Evolutionary conservation across 140 eudicot genomes (phyloP).

Genomic region (Stevia rebaudiana): DNA sequence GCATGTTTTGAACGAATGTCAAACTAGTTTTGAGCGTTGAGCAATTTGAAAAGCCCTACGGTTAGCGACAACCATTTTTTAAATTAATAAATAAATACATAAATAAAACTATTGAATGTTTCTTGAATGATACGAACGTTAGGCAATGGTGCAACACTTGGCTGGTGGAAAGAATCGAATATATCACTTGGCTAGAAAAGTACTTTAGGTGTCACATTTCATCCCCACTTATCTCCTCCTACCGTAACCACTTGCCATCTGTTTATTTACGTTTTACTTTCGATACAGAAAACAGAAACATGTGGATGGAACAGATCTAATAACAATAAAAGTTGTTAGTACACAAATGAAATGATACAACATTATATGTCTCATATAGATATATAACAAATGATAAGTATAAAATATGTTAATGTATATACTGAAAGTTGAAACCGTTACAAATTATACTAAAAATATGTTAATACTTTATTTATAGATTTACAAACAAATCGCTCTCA

Average conservation of each 20-base stretch:
- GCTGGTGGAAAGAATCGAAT: not conserved
- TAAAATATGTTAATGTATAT: too few relatives aligned
- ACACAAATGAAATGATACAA: too few relatives aligned
- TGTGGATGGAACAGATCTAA: not conserved
- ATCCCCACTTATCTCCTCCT: not conserved
- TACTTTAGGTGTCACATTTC: slow-evolving; percentile 9
- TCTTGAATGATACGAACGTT: not conserved
- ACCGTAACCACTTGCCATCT: not conserved
- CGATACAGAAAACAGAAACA: not conserved
- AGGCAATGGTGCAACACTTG: slow-evolving; percentile 14
- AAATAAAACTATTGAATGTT: not conserved
- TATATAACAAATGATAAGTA: not conserved
- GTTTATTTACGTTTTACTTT: not conserved
- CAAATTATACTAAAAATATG: too few relatives aligned
- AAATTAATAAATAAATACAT: too few relatives aligned
- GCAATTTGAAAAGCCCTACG: too few relatives aligned
- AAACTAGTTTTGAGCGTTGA: too few relatives aligned
- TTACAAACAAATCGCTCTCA: too few relatives aligned
- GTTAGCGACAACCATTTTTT: too few relatives aligned
- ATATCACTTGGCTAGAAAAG: slow-evolving; percentile 5
- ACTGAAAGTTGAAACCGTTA: too few relatives aligned
- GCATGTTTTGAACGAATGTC: too few relatives aligned
- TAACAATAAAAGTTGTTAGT: not conserved
- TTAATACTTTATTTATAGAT: too few relatives aligned
- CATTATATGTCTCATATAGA: too few relatives aligned